Evolutionary conservation across 805 yeast genomes (phyloP).

Genomic region (Kazachstania kunashirensis): DNA sequence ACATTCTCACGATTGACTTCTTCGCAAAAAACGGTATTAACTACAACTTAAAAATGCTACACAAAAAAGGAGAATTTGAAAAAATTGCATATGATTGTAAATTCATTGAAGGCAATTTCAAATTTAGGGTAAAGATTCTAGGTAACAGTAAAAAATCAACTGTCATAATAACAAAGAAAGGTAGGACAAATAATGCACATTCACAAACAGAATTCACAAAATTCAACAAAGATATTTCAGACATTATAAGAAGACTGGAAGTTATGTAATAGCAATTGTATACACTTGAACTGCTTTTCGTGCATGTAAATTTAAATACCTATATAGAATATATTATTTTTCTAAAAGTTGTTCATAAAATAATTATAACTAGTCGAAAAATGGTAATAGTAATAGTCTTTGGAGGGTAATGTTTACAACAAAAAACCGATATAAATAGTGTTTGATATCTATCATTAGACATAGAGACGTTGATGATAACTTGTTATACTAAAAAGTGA

Average conservation of each 20-base stretch:
- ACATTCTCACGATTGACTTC: conserved; percentile 20
- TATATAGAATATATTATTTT: no score
- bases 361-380: no score
- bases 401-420: no score
- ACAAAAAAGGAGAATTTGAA: conserved; percentile 12
- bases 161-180: conserved; percentile 18
- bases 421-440: no score
- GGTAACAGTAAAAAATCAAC: conserved; percentile 8
- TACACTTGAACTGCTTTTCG: no score
- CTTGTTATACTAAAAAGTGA: no score
- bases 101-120: conserved; percentile 21
- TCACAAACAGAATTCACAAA: conserved; percentile 13
- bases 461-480: no score
- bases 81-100: conserved; percentile 25
- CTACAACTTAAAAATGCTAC: conserved; percentile 16
- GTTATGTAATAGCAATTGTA: neutral
- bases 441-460: no score
- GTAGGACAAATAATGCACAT: conserved; percentile 6
- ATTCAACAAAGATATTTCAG: conserved; percentile 18
- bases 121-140: conserved; percentile 21
- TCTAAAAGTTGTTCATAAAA: no score
- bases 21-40: conserved; percentile 22
- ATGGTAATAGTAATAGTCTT: no score
- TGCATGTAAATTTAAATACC: no score
- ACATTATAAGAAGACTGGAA: conserved; percentile 10